Evolutionary conservation across 345 rosid genomes (phyloP).

Genomic region (Brassica napus): DNA sequence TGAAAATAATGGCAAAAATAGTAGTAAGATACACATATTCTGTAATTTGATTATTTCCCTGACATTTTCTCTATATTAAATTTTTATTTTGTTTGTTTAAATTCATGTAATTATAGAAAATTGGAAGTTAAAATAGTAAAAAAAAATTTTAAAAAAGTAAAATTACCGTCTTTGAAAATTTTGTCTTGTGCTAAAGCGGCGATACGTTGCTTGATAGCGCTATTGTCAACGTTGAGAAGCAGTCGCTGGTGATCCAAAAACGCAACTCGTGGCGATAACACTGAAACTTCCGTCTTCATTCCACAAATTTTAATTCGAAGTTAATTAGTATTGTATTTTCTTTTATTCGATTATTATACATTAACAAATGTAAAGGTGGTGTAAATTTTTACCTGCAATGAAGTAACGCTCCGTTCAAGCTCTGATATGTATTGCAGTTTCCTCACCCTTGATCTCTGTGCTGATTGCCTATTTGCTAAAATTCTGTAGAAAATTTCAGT

Average conservation of each 20-base stretch:
- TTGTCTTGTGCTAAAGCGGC: slow-evolving; percentile 94
- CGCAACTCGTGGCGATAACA: slow-evolving; percentile 86
- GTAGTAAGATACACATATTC: background rate
- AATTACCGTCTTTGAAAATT: slow-evolving; percentile 88
- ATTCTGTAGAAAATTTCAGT: slow-evolving; percentile 35
- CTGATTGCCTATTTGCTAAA: slow-evolving; percentile 91
- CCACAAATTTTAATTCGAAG: slow-evolving; percentile 24
- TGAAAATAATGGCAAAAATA: background rate
- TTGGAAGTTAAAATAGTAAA: background rate
- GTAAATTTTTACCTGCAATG: slow-evolving; percentile 59
- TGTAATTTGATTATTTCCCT: background rate
- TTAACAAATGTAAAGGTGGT: background rate
- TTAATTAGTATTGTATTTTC: slow-evolving; percentile 30
- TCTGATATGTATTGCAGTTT: slow-evolving; percentile 93
- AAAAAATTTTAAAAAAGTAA: background rate
- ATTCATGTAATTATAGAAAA: background rate
- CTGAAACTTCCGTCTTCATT: slow-evolving; percentile 80
- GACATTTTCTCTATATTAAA: background rate
- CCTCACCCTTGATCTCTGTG: slow-evolving; percentile 91
- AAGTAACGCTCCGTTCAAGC: slow-evolving; percentile 85
- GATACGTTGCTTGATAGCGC: slow-evolving; percentile 89
- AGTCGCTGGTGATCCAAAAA: slow-evolving; percentile 85
- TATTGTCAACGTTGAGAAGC: slow-evolving; percentile 83
- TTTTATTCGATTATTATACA: background rate
- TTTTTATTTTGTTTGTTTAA: background rate